Evolutionary conservation across 495 filamentous ascomycete genomes (phyloP).

Genomic region (Cenococcum geophilum): DNA sequence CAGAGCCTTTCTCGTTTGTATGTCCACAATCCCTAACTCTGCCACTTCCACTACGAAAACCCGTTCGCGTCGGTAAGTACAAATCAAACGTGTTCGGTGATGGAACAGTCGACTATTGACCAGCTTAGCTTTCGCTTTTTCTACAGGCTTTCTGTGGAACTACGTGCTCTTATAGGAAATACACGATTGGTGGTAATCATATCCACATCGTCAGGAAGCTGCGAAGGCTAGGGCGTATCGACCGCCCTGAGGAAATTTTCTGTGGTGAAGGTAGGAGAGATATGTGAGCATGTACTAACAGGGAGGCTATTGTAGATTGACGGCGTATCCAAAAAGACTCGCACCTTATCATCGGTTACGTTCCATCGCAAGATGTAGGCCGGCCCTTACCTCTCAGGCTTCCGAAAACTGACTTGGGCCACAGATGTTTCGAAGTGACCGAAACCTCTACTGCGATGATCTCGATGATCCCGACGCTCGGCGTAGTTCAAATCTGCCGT

Average conservation of each 20-base stretch:
- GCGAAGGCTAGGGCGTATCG: conserved; percentile 1
- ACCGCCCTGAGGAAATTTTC: not conserved
- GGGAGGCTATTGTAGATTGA: not conserved
- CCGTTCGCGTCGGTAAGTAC: too few species aligned
- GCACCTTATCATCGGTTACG: not conserved
- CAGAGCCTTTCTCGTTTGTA: too few species aligned
- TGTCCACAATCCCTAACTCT: too few species aligned
- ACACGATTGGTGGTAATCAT: conserved; percentile 10
- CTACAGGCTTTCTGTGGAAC: conserved; percentile 1
- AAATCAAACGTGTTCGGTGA: too few species aligned
- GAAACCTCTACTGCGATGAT: conserved; percentile 8
- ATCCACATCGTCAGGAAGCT: conserved; percentile 10
- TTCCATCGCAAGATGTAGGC: conserved; percentile 5
- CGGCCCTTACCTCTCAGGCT: not conserved
- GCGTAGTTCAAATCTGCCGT: not conserved
- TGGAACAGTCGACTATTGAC: not conserved
- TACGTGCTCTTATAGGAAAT: not conserved
- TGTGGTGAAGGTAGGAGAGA: not conserved
- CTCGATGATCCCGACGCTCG: conserved; percentile 4
- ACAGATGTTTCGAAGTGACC: conserved; percentile 8
- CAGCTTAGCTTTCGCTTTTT: not conserved
- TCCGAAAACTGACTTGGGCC: not conserved
- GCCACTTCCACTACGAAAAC: too few species aligned
- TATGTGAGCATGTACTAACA: not conserved
- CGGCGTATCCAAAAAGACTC: conserved; percentile 2